These are phyloP conservation scores for Radiomyces spectabilis DNA, from an alignment of 192 early-diverging fungal species.

Conservation along the genomic window DNA sequence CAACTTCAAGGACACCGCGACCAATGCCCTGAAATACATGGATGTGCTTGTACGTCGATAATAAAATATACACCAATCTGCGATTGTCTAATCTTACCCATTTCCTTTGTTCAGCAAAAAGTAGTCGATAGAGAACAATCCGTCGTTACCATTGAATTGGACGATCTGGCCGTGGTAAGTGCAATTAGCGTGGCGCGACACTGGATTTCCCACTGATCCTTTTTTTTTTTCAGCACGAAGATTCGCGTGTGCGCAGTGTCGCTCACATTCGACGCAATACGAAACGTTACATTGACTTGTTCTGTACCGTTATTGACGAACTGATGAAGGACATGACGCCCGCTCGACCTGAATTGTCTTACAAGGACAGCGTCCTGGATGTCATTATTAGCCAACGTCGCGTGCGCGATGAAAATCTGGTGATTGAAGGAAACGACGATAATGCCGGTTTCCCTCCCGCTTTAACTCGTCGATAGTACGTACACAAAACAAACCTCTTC, in stretches of 20 bases:
- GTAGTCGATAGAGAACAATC: slow-evolving; percentile 56
- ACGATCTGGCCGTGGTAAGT: slow-evolving; percentile 54
- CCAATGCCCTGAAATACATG: slow-evolving; percentile 30
- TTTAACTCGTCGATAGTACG: slow-evolving; percentile 83
- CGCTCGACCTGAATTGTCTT: slow-evolving; percentile 41
- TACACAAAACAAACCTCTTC: too few species aligned
- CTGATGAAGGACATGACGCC: slow-evolving; percentile 45
- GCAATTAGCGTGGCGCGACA: background rate
- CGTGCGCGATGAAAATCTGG: slow-evolving; percentile 55
- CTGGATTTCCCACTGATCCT: background rate
- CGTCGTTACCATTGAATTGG: slow-evolving; percentile 55
- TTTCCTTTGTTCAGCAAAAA: slow-evolving; percentile 36
- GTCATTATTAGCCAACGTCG: slow-evolving; percentile 83
- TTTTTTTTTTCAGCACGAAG: slow-evolving; percentile 26
- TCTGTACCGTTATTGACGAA: slow-evolving; percentile 67
- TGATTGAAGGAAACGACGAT: slow-evolving; percentile 23
- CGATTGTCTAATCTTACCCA: background rate
- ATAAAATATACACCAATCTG: background rate
- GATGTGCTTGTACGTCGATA: slow-evolving; percentile 27
- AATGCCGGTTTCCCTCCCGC: slow-evolving; percentile 61
- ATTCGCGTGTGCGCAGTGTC: slow-evolving; percentile 36
- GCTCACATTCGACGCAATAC: slow-evolving; percentile 76
- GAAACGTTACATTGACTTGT: slow-evolving; percentile 76
- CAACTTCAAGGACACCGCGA: background rate
- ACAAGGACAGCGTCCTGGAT: slow-evolving; percentile 76